A percentile compares a stretch with the other conserved stretches of the same genome.
phyloP scores from a whole-genome alignment of 140 eudicot genomes.

The Senecio squalidus region DNA sequence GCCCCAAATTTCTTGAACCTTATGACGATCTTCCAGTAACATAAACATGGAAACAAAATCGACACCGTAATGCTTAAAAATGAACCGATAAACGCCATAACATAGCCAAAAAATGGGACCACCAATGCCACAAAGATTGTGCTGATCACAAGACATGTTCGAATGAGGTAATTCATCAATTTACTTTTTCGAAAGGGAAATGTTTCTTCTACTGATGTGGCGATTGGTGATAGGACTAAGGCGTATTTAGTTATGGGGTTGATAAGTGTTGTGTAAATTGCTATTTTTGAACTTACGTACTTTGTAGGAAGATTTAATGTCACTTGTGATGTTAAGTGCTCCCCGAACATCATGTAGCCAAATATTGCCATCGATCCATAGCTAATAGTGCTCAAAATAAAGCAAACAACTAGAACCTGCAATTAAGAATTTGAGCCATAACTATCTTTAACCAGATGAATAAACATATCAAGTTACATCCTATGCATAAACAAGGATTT shows the following conservation, averaged over 20 bases:
- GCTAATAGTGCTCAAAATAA: not conserved
- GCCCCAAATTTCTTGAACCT: slow-evolving; percentile 26
- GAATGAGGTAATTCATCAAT: slow-evolving; percentile 19
- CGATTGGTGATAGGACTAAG: slow-evolving; percentile 28
- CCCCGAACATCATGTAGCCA: slow-evolving; percentile 30
- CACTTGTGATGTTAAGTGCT: slow-evolving; percentile 28
- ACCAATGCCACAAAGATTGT: slow-evolving; percentile 41
- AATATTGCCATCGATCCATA: not conserved
- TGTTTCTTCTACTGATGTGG: slow-evolving; percentile 28
- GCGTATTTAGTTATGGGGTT: slow-evolving; percentile 44
- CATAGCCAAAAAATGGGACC: slow-evolving; percentile 49
- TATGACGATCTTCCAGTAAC: slow-evolving; percentile 44
- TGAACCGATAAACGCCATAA: slow-evolving; percentile 56
- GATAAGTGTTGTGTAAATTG: slow-evolving; percentile 36
- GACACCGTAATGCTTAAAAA: slow-evolving; percentile 39
- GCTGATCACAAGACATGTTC: slow-evolving; percentile 40
- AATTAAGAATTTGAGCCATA: too few relatives aligned
- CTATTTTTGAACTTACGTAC: slow-evolving; percentile 42
- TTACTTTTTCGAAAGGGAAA: slow-evolving; percentile 22
- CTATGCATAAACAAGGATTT: too few relatives aligned
- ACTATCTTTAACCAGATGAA: not conserved
- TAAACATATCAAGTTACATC: not conserved
- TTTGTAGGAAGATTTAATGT: slow-evolving; percentile 38
- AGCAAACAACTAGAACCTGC: not conserved
- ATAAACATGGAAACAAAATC: slow-evolving; percentile 49